Evolutionary conservation across 2,329 filamentous ascomycete species (phyloP).

Genomic region (Sporothrix schenckii): DNA sequence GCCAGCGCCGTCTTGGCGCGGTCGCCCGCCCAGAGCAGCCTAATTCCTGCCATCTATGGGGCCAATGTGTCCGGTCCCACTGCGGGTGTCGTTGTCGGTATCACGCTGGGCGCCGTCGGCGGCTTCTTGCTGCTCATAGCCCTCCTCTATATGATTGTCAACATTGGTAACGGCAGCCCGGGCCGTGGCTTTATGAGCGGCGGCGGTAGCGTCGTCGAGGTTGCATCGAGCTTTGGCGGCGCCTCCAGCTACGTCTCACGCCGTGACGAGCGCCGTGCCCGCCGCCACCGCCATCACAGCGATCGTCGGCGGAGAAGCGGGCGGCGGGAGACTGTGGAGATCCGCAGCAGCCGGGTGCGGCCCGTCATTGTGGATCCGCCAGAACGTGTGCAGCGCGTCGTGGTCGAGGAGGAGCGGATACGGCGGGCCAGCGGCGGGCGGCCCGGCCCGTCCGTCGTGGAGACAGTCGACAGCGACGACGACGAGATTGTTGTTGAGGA

Average conservation of each 20-base stretch:
- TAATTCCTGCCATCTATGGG: conserved; percentile 43
- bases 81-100: conserved; percentile 47
- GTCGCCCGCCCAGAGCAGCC: conserved; percentile 36
- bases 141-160: conserved; percentile 43
- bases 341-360: conserved; percentile 35
- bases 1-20: conserved; percentile 28
- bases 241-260: conserved; percentile 38
- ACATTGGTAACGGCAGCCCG: conserved; percentile 36
- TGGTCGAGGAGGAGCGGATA: conserved; percentile 36
- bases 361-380: conserved; percentile 40
- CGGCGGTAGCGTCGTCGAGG: conserved; percentile 31
- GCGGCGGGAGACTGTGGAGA: conserved; percentile 41
- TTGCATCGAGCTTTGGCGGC: conserved; percentile 37
- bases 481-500: conserved; percentile 32
- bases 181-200: conserved; percentile 8
- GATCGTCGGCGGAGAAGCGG: conserved; percentile 34
- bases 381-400: conserved; percentile 37
- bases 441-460: conserved; percentile 8
- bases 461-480: conserved; percentile 25
- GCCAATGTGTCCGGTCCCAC: conserved; percentile 37
- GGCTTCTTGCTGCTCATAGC: conserved; percentile 45
- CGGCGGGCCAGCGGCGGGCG: conserved; percentile 17
- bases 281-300: conserved; percentile 27
- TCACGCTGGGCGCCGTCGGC: conserved; percentile 51
- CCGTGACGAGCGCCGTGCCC: conserved; percentile 15